phyloP scores from a whole-genome alignment of 2,329 filamentous ascomycete genomes.

The Colletotrichum ledebouriae region DNA sequence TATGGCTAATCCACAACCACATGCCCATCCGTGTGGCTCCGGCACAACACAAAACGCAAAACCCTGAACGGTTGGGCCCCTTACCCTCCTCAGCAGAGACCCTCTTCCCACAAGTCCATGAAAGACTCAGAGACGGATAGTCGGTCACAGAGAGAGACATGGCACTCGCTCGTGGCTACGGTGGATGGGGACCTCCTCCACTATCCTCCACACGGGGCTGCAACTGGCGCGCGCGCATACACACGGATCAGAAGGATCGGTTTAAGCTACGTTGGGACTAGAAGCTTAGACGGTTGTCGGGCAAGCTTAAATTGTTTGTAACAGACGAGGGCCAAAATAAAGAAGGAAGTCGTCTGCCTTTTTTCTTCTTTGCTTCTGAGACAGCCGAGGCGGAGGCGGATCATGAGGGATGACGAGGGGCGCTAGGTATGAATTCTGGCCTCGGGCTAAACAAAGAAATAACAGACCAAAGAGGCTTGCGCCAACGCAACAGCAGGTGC shows the following conservation, averaged over 20 bases:
- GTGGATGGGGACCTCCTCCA: constrained; percentile 5
- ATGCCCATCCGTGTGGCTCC: constrained; percentile 10
- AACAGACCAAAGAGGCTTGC: constrained; percentile 33
- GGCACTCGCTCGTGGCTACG: constrained; percentile 6
- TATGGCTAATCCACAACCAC: not conserved
- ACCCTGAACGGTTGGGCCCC: constrained; percentile 20
- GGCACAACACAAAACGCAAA: constrained; percentile 13
- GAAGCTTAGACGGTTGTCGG: constrained; percentile 15
- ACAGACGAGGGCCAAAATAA: constrained; percentile 6
- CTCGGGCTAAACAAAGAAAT: constrained; percentile 19
- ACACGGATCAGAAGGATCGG: constrained; percentile 27
- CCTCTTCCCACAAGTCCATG: too few relatives aligned
- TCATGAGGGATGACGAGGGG: constrained; percentile 1
- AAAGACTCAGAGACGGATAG: constrained; percentile 12
- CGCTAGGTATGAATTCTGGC: not conserved
- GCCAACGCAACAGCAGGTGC: constrained; percentile 16
- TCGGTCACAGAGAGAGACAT: constrained; percentile 17
- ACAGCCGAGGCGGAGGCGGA: constrained; percentile 20
- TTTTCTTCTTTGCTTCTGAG: constrained; percentile 27
- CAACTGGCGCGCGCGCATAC: constrained; percentile 6
- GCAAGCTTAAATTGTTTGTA: constrained; percentile 13
- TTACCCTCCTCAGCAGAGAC: constrained; percentile 1
- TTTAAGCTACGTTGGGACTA: constrained; percentile 33
- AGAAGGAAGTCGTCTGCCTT: constrained; percentile 7
- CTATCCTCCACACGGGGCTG: constrained; percentile 34